Evolutionary conservation across 2,329 filamentous ascomycete genomes (phyloP).

Genomic region (Apiospora malaysiana): DNA sequence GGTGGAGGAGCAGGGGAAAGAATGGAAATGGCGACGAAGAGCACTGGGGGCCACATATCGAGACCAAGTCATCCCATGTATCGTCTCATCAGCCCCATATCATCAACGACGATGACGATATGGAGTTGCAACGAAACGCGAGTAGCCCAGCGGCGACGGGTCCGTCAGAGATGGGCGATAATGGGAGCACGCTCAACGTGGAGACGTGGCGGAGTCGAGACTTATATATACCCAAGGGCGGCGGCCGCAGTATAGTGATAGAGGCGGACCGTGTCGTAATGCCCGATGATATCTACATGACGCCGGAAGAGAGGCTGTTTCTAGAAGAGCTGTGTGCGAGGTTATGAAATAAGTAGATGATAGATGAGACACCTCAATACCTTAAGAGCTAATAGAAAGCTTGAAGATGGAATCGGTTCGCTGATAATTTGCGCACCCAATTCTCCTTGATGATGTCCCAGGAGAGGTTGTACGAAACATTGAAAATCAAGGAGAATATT

Average conservation of each 20-base stretch:
- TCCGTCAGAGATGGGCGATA: not conserved
- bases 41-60: constrained; percentile 3
- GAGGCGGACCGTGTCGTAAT: constrained; percentile 5
- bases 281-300: constrained; percentile 15
- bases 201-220: not conserved
- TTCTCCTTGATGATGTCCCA: too few species aligned
- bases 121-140: not conserved
- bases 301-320: constrained; percentile 19
- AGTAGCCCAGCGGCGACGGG: not conserved
- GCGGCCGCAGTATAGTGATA: constrained; percentile 6
- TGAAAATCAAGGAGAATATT: too few species aligned
- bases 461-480: too few species aligned
- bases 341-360: not conserved
- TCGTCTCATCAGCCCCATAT: not conserved
- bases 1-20: constrained; percentile 11
- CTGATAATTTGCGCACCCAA: too few species aligned
- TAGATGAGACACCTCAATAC: not conserved
- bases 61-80: not conserved
- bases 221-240: not conserved
- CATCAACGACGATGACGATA: not conserved
- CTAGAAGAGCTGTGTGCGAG: constrained; percentile 21
- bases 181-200: not conserved
- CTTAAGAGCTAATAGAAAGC: not conserved
- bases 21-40: not conserved
- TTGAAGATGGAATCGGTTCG: not conserved